These are phyloP conservation scores for Musa troglodytarum DNA, from an alignment of 176 grass and related monocot genomes.

Conservation along the genomic window DNA sequence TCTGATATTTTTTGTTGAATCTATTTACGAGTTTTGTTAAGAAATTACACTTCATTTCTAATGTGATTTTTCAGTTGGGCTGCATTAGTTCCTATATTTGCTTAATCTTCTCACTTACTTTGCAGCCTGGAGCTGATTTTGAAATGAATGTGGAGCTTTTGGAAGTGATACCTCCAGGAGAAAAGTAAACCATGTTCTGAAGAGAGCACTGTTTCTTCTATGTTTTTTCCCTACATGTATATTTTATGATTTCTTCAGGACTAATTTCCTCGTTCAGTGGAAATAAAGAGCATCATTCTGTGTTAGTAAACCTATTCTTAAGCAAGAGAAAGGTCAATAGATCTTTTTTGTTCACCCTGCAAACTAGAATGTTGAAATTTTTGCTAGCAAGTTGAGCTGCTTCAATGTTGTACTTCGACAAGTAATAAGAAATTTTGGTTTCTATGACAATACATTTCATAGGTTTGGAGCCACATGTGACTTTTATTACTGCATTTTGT, in stretches of 20 bases:
- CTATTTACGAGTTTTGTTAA: background rate
- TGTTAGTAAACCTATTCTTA: too few relatives aligned
- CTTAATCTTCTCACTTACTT: constrained; percentile 12
- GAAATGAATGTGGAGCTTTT: constrained; percentile 81
- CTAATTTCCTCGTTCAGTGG: background rate
- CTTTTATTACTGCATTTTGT: too few relatives aligned
- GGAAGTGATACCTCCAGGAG: constrained; percentile 38
- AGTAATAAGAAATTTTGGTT: too few relatives aligned
- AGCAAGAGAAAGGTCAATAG: too few relatives aligned
- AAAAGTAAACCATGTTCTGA: constrained; percentile 14
- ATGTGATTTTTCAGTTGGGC: background rate
- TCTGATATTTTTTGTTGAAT: background rate
- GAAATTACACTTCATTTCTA: too few relatives aligned
- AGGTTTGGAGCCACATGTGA: too few relatives aligned
- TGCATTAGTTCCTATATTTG: background rate
- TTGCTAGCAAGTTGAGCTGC: too few relatives aligned
- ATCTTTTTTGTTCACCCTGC: too few relatives aligned
- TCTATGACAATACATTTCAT: too few relatives aligned
- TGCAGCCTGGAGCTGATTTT: constrained; percentile 63
- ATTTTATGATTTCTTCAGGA: background rate
- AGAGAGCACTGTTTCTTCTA: background rate
- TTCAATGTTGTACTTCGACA: too few relatives aligned
- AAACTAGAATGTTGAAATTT: too few relatives aligned
- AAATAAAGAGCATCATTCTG: too few relatives aligned
- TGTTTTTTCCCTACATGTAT: background rate